Evolutionary conservation across 176 grass and related monocot species (phyloP), one percentile per base, ranked within the genome.

Genomic region (Olyra latifolia): DNA sequence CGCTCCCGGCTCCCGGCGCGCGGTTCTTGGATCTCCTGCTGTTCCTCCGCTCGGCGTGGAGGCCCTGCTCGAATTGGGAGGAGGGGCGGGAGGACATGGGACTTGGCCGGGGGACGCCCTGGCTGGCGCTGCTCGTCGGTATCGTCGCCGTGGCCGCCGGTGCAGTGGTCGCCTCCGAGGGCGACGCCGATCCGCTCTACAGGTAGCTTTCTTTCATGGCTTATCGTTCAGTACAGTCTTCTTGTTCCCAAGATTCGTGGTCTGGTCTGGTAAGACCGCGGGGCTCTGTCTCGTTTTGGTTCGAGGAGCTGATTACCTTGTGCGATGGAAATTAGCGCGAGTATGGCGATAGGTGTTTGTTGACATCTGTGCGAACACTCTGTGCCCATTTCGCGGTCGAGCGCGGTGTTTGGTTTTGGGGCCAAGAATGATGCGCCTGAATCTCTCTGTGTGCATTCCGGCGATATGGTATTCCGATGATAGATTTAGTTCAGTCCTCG

Each of bases 171-270:
- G 66, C 54, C 52, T 72, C 63, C 56, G 74, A 88, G 16, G 86
- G 86, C 60, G 80, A 88, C 62, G 86, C 74, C 46, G 80, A 88
- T 88, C 80, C 86, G 53, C 74, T 74, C 76, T 88, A 88, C 73
- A 77, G 59, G 86, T 88, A 74, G 57, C 74, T 25, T 64, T 50
- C 57, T 65, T 75, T 74, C 35, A 28, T 69, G 71, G 61, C 15
- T 66, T 54, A 22, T 44, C 55, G 19, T 40, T 41, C 50, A 60
- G 61, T 59, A 23, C 35, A 40, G 12, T 13, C 39, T 66, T 79
- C 19, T 41, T 78, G 17, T 32, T 57, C 27, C 30, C 12, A 25
- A 42, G 12, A 54, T 42, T 75, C 20, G 52, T 40, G 72, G 53
- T 42, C 14, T 58, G 72, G 71, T 4, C 23, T 58, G 72, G 50